These are phyloP conservation scores for Berberis thunbergii DNA, from an alignment of 164 flowering plant genomes.

Conservation along the genomic window DNA sequence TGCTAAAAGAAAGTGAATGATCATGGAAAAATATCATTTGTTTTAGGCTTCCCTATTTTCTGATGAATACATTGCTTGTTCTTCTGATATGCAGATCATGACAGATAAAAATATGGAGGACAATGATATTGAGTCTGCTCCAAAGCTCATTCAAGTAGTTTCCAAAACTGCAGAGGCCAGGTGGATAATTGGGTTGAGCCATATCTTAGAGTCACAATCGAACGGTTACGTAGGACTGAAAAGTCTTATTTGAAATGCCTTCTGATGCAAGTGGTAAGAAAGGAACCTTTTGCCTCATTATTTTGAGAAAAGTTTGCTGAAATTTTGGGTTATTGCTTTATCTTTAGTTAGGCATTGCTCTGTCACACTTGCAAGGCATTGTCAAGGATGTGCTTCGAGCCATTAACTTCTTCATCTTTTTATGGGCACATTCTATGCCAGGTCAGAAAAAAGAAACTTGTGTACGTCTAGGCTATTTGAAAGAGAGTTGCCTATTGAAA, in stretches of 20 bases:
- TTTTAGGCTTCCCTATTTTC: neutral
- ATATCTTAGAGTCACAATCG: slow-evolving; percentile 71
- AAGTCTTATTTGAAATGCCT: slow-evolving; percentile 81
- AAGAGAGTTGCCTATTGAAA: no score
- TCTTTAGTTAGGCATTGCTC: no score
- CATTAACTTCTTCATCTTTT: no score
- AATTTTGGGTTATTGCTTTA: neutral
- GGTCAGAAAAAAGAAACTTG: no score
- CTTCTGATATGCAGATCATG: slow-evolving; percentile 51
- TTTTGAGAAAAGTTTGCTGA: neutral
- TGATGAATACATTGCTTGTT: neutral
- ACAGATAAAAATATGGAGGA: slow-evolving; percentile 84
- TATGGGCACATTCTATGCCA: no score
- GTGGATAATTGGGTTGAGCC: slow-evolving; percentile 99
- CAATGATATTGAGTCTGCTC: slow-evolving; percentile 92
- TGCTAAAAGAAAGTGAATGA: no score
- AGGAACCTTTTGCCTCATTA: neutral
- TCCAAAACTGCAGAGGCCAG: slow-evolving; percentile 92
- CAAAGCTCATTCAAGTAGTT: slow-evolving; percentile 91
- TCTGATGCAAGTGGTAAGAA: slow-evolving; percentile 86
- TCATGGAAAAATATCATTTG: neutral
- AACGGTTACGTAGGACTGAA: slow-evolving; percentile 66
- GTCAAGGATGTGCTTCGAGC: no score
- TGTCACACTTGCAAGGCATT: no score
- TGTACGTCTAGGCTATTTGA: no score